A percentile compares a stretch with the other conserved stretches of the same genome.
Evolutionary conservation across 2,329 filamentous ascomycete species (phyloP).

Genomic region (Ramularia endophylla): DNA sequence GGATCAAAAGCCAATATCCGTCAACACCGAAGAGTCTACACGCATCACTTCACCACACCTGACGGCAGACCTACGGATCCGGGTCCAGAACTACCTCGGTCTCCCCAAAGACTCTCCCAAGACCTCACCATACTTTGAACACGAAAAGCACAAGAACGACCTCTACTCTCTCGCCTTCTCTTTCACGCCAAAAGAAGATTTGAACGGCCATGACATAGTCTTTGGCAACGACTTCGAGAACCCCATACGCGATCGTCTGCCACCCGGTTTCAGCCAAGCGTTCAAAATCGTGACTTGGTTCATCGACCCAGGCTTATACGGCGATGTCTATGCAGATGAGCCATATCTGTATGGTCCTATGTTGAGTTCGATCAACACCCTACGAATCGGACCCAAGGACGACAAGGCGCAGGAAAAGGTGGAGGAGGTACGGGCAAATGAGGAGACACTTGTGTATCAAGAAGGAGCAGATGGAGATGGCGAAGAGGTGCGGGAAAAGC

Average conservation of each 20-base stretch:
- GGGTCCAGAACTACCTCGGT: conserved; percentile 63
- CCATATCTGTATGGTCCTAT: conserved; percentile 84
- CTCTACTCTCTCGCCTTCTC: conserved; percentile 80
- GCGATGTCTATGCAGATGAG: conserved; percentile 79
- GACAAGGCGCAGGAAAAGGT: conserved; percentile 28
- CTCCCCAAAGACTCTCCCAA: conserved; percentile 63
- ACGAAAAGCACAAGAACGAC: conserved; percentile 63
- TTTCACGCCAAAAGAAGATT: conserved; percentile 63
- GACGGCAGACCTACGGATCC: conserved; percentile 64
- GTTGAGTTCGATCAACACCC: conserved; percentile 69
- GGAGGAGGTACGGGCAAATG: conserved; percentile 43
- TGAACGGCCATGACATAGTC: conserved; percentile 67
- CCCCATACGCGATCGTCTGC: conserved; percentile 78
- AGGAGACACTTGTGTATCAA: conserved; percentile 53
- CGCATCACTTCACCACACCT: conserved; percentile 59
- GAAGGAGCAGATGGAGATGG: conserved; percentile 46
- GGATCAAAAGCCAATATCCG: conserved; percentile 67
- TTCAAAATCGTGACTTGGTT: conserved; percentile 83
- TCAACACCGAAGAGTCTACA: conserved; percentile 63
- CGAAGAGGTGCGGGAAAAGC: conserved; percentile 33
- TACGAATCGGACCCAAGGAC: conserved; percentile 57
- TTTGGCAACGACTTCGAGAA: conserved; percentile 96
- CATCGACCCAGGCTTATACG: conserved; percentile 85
- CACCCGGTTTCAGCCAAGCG: conserved; percentile 78
- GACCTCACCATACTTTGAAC: conserved; percentile 71